phyloP scores from a whole-genome alignment of 768 basidiomycete species.

The Cyathus striatus region DNA sequence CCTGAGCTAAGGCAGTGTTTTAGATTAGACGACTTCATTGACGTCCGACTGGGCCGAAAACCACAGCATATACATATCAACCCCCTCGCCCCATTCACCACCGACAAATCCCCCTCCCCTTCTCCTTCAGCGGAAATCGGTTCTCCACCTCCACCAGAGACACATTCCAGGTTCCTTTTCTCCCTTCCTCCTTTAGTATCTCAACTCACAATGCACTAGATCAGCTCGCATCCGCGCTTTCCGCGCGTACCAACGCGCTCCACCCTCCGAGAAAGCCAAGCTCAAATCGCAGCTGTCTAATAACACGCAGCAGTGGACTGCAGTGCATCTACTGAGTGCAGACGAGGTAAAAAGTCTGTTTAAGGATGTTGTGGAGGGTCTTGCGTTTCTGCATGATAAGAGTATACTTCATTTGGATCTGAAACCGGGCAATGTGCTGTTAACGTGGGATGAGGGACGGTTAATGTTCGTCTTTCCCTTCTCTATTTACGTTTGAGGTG shows the following conservation, averaged over 20 bases:
- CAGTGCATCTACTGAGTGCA: constrained; percentile 80
- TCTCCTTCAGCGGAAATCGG: constrained; percentile 11
- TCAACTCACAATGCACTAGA: constrained; percentile 30
- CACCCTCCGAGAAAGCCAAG: constrained; percentile 58
- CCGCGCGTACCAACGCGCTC: constrained; percentile 59
- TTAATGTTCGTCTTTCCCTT: constrained; percentile 53
- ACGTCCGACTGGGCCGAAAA: constrained; percentile 65
- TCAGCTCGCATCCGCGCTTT: constrained; percentile 76
- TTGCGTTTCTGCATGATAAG: constrained; percentile 80
- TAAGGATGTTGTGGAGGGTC: constrained; percentile 78
- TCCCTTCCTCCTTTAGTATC: constrained; percentile 3
- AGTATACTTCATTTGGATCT: constrained; percentile 90
- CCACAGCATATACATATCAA: constrained; percentile 44
- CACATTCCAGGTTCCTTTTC: neutral
- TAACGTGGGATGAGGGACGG: constrained; percentile 86
- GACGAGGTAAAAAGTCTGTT: constrained; percentile 83
- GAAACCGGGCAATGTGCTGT: constrained; percentile 89
- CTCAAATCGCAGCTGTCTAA: constrained; percentile 19
- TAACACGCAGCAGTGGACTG: constrained; percentile 18
- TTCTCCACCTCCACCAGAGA: constrained; percentile 5
- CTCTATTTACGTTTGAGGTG: neutral
- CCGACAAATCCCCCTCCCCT: constrained; percentile 10
- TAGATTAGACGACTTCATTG: constrained; percentile 83
- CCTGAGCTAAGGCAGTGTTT: neutral
- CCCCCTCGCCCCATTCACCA: constrained; percentile 23